Evolutionary conservation across 768 basidiomycete species (phyloP), one percentile per base, ranked within the genome.

Genomic region (Tulasnella sp.): DNA sequence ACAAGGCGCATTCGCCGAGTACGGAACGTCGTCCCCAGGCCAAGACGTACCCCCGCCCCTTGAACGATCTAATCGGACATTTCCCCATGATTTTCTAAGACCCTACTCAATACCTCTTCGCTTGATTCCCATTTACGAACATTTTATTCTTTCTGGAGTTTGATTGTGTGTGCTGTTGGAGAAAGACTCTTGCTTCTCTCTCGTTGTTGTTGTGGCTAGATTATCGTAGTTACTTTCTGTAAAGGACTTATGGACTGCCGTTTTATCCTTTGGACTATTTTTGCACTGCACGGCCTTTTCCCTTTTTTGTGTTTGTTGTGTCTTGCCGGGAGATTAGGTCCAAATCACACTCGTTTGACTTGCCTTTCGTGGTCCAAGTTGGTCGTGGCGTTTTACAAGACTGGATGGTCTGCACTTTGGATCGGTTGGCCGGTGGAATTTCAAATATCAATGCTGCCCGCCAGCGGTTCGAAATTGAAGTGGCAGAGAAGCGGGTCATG

Each of bases 21-120:
- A 22, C 20, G 76, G 46, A 76, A 76, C 31, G 76, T 76, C 22
- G 40, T 76, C 34, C 76, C 76, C 20, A 76, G 11, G 76, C 76
- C 76, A 37, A 44, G 16, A 28, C 76, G 76, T n/a, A 76, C 74
- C 74, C 4, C 74, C 28, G 74, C 74, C 44, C 41, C 74, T 24
- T 75, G 74, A 75, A 75, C 74, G 42, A n/a, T 42, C 31, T 50
- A 42, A 22, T n/a, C 16, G 31, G 22, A 31, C 73, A 2, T 75
- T 44, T 75, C 6, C 73, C 22, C 11, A 40, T 46, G 24, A 42
- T 16, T 34, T 8, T 28, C 24, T 24, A 22, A 2, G 40, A 74
- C 40, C n/a, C 74, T 18, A 16, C 64, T 69, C 64, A 28, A 69
- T 69, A 69, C 64, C 34, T 69, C n/a, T 54, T 46, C 18, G 16